These are phyloP conservation scores for Pichia cephalocereana DNA, from an alignment of 805 yeast genomes.

Conservation along the genomic window DNA sequence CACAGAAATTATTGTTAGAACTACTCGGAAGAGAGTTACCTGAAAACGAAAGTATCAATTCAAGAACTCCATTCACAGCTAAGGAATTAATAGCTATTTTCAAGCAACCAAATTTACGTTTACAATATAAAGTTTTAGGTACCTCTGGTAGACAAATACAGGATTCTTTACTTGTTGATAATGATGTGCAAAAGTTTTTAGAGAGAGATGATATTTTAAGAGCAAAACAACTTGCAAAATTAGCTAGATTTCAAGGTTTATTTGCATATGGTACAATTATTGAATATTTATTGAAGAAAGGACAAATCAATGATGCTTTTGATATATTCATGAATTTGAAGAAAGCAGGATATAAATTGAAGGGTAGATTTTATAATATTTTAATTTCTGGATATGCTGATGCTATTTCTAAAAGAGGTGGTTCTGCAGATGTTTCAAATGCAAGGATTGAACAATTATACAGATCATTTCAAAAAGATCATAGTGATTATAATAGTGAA, in stretches of 20 bases:
- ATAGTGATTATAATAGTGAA: constrained; percentile 18
- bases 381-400: constrained; percentile 36
- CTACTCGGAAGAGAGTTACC: constrained; percentile 14
- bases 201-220: constrained; percentile 39
- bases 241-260: constrained; percentile 33
- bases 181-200: constrained; percentile 45
- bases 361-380: constrained; percentile 39
- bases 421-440: constrained; percentile 19
- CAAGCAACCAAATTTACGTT: constrained; percentile 28
- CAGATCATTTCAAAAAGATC: constrained; percentile 25
- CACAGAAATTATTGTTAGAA: constrained; percentile 16
- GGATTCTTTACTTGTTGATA: constrained; percentile 48
- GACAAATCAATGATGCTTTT: constrained; percentile 39
- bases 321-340: constrained; percentile 45
- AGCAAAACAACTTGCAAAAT: constrained; percentile 29
- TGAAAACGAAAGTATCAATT: constrained; percentile 14
- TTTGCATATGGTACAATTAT: constrained; percentile 59
- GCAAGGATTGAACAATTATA: constrained; percentile 27
- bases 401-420: constrained; percentile 1
- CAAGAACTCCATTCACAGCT: constrained; percentile 18
- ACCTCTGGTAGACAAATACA: constrained; percentile 45
- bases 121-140: constrained; percentile 50
- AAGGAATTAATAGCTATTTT: constrained; percentile 20
- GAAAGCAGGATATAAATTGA: constrained; percentile 50
- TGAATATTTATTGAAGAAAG: constrained; percentile 36